Conservation (phyloP, 805 yeast species). For the Saccharomycopsis javanensis region DNA sequence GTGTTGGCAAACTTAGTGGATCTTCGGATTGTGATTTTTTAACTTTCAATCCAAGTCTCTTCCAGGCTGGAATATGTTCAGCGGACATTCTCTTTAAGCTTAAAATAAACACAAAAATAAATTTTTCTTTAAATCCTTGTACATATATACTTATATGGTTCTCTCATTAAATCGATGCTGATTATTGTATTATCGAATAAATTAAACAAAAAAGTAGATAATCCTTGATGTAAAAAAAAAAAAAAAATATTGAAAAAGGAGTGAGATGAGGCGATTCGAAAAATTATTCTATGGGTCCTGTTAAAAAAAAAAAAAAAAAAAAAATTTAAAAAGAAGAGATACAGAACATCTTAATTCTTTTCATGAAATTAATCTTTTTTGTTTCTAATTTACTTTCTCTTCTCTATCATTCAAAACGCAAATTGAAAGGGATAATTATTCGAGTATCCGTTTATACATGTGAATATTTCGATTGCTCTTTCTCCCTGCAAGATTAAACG, state of each 20-base stretch:
- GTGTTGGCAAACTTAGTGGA: constrained; percentile 35
- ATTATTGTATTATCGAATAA: no score
- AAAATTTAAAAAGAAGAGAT: not conserved
- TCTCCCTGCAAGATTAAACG: constrained; percentile 3
- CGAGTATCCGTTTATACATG: constrained; percentile 11
- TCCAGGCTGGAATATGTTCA: constrained; percentile 68
- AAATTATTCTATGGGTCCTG: no score
- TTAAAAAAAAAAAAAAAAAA: not conserved
- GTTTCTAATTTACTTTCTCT: not conserved
- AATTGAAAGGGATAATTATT: not conserved
- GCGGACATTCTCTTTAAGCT: constrained; percentile 9
- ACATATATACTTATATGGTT: no score
- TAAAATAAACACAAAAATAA: not conserved
- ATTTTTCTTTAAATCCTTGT: no score
- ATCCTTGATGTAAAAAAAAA: no score
- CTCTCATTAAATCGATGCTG: no score
- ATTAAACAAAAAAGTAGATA: no score
- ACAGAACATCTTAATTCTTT: not conserved
- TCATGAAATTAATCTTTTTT: not conserved
- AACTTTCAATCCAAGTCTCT: constrained; percentile 60
- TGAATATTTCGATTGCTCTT: constrained; percentile 22
- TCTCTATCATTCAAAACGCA: constrained; percentile 6
- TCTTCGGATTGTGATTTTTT: constrained; percentile 34
- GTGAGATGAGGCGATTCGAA: not conserved
- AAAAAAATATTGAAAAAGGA: not conserved